Evolutionary conservation across 2,329 filamentous ascomycete species (phyloP).

Genomic region (Aspergillus amoenus): DNA sequence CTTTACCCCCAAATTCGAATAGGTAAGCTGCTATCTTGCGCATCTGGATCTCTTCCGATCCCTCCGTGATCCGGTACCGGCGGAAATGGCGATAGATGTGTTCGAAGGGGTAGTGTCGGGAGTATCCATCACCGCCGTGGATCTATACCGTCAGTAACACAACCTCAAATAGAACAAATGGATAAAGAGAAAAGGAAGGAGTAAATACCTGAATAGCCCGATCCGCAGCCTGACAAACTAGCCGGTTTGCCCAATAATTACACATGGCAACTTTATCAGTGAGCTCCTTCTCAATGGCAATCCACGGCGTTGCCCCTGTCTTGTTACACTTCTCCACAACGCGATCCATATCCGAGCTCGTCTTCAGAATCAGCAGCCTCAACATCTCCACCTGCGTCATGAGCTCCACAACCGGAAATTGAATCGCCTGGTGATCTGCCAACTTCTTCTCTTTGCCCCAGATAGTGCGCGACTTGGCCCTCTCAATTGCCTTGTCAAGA

Average conservation of each 20-base stretch:
- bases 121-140: slow-evolving; percentile 61
- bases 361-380: slow-evolving; percentile 60
- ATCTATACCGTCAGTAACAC: slow-evolving; percentile 28
- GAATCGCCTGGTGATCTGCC: slow-evolving; percentile 59
- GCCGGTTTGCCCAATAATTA: slow-evolving; percentile 63
- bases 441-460: slow-evolving; percentile 25
- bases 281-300: slow-evolving; percentile 58
- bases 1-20: slow-evolving; percentile 47
- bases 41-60: slow-evolving; percentile 66
- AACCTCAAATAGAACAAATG: neutral
- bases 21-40: slow-evolving; percentile 62
- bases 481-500: slow-evolving; percentile 56
- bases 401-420: slow-evolving; percentile 64
- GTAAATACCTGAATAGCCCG: slow-evolving; percentile 56
- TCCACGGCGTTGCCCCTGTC: slow-evolving; percentile 30
- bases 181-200: neutral
- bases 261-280: slow-evolving; percentile 65
- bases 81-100: slow-evolving; percentile 66
- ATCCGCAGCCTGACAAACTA: slow-evolving; percentile 62
- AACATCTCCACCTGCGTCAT: slow-evolving; percentile 64
- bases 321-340: slow-evolving; percentile 33
- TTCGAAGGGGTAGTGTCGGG: slow-evolving; percentile 60
- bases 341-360: slow-evolving; percentile 61
- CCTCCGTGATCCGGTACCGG: slow-evolving; percentile 63
- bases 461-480: slow-evolving; percentile 52